A percentile compares a stretch with the other conserved stretches of the same genome.
phyloP scores from a whole-genome alignment of 345 rosid species.

The Psidium guajava region DNA sequence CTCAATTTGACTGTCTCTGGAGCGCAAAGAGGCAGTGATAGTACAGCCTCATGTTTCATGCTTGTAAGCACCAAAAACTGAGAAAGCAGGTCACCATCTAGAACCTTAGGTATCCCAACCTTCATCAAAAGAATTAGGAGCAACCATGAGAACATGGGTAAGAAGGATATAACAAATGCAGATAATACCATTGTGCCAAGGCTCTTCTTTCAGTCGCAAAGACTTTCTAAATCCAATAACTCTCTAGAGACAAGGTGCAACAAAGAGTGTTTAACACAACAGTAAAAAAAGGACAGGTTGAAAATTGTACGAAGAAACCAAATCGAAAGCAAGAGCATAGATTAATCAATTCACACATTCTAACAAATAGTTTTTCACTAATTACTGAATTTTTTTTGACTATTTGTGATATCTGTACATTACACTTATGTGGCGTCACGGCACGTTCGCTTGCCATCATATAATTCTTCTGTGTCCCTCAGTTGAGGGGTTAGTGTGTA shows the following conservation, averaged over 20 bases:
- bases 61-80: constrained; percentile 96
- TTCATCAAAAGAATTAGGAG: constrained; percentile 7
- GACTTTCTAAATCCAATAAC: background rate
- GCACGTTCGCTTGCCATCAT: background rate
- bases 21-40: constrained; percentile 37
- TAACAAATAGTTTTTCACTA: background rate
- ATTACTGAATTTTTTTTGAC: background rate
- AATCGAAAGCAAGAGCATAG: background rate
- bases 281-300: background rate
- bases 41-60: constrained; percentile 65
- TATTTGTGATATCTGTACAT: background rate
- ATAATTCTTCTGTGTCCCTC: background rate
- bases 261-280: background rate
- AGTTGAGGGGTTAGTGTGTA: background rate
- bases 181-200: background rate
- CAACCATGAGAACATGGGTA: background rate
- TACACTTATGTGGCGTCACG: background rate
- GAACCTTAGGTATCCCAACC: constrained; percentile 62
- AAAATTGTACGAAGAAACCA: background rate
- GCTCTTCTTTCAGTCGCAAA: background rate
- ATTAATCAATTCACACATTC: background rate
- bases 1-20: constrained; percentile 33
- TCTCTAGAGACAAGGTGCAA: background rate
- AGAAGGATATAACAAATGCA: background rate
- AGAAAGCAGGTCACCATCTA: constrained; percentile 90